Conservation (phyloP, 2,329 filamentous ascomycete genomes). For the Cordyceps cicadae region DNA sequence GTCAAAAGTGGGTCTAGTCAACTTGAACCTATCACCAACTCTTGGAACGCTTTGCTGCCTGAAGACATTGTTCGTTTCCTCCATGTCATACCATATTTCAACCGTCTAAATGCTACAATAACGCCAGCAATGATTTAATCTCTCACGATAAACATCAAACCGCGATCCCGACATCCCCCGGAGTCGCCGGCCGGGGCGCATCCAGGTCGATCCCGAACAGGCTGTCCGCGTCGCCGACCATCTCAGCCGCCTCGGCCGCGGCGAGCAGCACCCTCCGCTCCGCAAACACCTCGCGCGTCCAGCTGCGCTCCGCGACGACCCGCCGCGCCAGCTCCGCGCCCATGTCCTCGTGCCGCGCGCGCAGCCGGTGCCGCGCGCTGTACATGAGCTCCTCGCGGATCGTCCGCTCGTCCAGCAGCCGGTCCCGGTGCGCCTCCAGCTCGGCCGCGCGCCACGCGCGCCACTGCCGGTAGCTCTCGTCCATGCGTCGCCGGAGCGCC, state of each 20-base stretch:
- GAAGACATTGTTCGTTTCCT: neutral
- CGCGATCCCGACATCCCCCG: conserved; percentile 1
- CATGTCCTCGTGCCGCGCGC: conserved; percentile 22
- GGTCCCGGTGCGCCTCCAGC: conserved; percentile 27
- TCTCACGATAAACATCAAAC: neutral
- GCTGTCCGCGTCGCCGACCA: conserved; percentile 32
- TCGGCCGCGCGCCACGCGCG: conserved; percentile 33
- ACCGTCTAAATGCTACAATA: neutral
- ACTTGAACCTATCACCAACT: neutral
- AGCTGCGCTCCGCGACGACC: conserved; percentile 36
- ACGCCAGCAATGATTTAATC: neutral
- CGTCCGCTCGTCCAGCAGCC: conserved; percentile 30
- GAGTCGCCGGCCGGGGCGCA: conserved; percentile 12
- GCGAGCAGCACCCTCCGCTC: conserved; percentile 37
- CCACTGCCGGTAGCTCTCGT: conserved; percentile 32
- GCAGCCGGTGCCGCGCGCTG: conserved; percentile 26
- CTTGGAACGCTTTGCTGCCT: too few relatives aligned
- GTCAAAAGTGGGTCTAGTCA: neutral
- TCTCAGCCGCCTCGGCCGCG: conserved; percentile 34
- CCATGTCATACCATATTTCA: neutral
- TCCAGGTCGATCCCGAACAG: conserved; percentile 18
- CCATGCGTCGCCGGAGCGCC: conserved; percentile 31
- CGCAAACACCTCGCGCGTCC: conserved; percentile 36
- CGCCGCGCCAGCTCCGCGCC: conserved; percentile 25
- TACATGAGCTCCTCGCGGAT: conserved; percentile 36